Evolutionary conservation across 2,329 filamentous ascomycete species (phyloP), one percentile per base, ranked within the genome.

Genomic region (Trichoderma afroharzianum): DNA sequence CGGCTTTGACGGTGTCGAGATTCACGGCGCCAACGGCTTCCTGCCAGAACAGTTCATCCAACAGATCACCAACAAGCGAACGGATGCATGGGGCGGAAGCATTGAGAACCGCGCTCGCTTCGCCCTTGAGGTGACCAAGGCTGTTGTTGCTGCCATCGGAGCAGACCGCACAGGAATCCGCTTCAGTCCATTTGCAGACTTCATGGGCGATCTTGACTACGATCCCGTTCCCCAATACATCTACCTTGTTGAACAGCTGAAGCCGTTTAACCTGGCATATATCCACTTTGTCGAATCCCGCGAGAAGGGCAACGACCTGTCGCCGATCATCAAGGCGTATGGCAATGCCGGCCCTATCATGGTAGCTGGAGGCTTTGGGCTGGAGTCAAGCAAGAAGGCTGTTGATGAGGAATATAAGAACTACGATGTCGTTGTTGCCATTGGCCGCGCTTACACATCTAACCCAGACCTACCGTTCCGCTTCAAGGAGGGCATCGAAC

Each of bases 1-100:
- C 21, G 92, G 93, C 0, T 91, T 91, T 57, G 92, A 95, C 76
- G 90, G 89, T 9, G 88, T 93, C 70, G 92, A 94, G 76, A 80
- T 85, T 2, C 83, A 86, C 21, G 84, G 79, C 4, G 87, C 87
- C 3, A 88, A 90, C 73, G 88, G 89, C 1, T 92, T 91, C 74
- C 81, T 92, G 0, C 80, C 89, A n/a, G 88, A 90, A 68, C 88
- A 91, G 71, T 92, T 92, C 79, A 83, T 88, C 0, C 86, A 83
- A 24, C 81, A 84, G 14, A 82, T 82, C 3, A 81, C 82, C 69
- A 89, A 89, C 74, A 79, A 81, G 58, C 81, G 87, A 28, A 87
- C 83, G 0, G 88, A 89, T 75, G 76, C 80, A 50, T 89, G 88
- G 76, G 88, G 88, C 8, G 87, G 87, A 0, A 83, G 80, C 28